These are phyloP conservation scores for Lactarius trivialis DNA, from an alignment of 768 basidiomycete genomes.

Conservation along the genomic window DNA sequence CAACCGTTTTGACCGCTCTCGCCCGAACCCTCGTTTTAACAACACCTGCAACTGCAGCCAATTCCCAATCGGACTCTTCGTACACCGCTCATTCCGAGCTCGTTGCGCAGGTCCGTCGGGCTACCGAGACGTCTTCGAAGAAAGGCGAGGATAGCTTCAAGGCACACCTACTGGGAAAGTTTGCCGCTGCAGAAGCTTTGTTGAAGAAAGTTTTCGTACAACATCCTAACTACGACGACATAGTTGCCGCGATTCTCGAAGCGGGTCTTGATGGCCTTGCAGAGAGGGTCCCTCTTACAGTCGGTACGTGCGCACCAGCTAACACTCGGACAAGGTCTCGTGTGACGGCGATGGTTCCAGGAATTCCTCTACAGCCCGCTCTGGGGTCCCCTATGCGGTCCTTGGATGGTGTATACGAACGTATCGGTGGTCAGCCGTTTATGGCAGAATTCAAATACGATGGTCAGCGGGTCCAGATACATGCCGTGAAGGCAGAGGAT, in stretches of 20 bases:
- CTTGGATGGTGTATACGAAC: constrained; percentile 73
- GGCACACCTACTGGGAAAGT: constrained; percentile 37
- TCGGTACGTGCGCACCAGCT: constrained; percentile 45
- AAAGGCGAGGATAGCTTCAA: constrained; percentile 29
- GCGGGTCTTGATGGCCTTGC: constrained; percentile 55
- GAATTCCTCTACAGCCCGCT: constrained; percentile 79
- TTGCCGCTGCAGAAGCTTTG: constrained; percentile 52
- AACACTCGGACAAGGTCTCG: constrained; percentile 1
- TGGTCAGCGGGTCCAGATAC: constrained; percentile 80
- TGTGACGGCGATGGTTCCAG: constrained; percentile 32
- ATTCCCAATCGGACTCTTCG: constrained; percentile 25
- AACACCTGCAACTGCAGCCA: constrained; percentile 31
- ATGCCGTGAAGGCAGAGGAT: constrained; percentile 37
- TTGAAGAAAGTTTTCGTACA: constrained; percentile 69
- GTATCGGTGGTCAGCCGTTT: constrained; percentile 60
- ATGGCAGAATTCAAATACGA: constrained; percentile 90
- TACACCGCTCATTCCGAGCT: constrained; percentile 32
- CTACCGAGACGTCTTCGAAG: constrained; percentile 27
- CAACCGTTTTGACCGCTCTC: constrained; percentile 73
- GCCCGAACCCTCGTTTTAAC: constrained; percentile 72
- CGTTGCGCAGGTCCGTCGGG: constrained; percentile 26
- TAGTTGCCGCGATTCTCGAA: constrained; percentile 53
- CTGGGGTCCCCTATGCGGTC: constrained; percentile 84
- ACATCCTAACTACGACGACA: constrained; percentile 72
- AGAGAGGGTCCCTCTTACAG: constrained; percentile 54